phyloP scores from a whole-genome alignment of 163 green algal genomes.

The Trebouxiophyceae sp. region DNA sequence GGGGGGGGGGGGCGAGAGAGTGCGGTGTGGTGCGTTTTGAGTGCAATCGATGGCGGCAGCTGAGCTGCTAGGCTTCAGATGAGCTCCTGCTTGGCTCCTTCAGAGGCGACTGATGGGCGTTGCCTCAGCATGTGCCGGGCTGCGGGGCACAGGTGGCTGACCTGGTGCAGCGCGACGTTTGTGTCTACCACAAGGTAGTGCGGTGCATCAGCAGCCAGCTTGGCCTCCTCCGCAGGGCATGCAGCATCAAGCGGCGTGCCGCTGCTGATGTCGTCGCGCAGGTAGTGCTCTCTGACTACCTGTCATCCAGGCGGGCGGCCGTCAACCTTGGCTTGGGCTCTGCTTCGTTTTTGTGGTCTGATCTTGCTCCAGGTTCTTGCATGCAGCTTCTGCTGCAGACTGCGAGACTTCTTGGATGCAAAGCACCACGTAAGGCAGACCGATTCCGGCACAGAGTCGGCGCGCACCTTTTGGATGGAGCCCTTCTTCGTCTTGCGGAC shows the following conservation, averaged over 20 bases:
- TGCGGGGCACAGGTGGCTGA: slow-evolving; percentile 17
- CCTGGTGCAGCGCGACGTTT: slow-evolving; percentile 90
- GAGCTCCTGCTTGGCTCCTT: too few relatives aligned
- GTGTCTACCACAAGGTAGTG: slow-evolving; percentile 92
- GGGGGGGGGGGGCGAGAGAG: too few relatives aligned
- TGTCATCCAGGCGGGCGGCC: not conserved
- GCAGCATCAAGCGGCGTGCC: slow-evolving; percentile 60
- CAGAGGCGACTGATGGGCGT: not conserved
- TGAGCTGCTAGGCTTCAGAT: too few relatives aligned
- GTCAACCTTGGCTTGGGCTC: too few relatives aligned
- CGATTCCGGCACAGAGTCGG: too few relatives aligned
- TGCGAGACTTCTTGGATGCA: too few relatives aligned
- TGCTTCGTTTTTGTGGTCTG: too few relatives aligned
- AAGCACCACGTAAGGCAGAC: too few relatives aligned
- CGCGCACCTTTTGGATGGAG: slow-evolving; percentile 71
- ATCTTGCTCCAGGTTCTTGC: too few relatives aligned
- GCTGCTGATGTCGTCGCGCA: slow-evolving; percentile 93
- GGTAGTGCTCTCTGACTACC: slow-evolving; percentile 77
- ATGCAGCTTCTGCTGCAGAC: too few relatives aligned
- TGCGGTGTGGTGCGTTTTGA: too few relatives aligned
- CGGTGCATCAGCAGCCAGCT: slow-evolving; percentile 53
- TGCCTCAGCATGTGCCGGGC: not conserved
- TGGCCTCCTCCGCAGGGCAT: slow-evolving; percentile 24
- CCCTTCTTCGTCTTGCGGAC: slow-evolving; percentile 86
- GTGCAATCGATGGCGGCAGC: too few relatives aligned